Conservation (phyloP, 352 stramenopile genomes). For the Phytopythium ostracodes region DNA sequence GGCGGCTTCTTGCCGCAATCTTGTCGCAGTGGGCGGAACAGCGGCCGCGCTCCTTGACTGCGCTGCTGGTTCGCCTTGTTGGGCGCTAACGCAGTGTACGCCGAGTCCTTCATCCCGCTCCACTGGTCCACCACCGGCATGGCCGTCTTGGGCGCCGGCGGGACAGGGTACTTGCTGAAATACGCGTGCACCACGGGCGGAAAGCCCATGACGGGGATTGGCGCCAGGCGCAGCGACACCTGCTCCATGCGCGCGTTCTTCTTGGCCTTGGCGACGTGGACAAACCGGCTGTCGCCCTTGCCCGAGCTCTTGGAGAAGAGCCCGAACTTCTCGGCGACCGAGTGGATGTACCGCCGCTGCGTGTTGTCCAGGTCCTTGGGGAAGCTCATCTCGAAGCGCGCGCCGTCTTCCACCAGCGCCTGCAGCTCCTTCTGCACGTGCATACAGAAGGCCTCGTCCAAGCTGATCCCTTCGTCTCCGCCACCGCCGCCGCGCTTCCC, state of each 20-base stretch:
- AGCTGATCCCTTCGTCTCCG: constrained; percentile 32
- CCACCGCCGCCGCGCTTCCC: neutral
- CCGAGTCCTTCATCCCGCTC: constrained; percentile 15
- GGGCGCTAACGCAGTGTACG: neutral
- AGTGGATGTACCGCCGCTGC: constrained; percentile 80
- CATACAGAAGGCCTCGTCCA: constrained; percentile 75
- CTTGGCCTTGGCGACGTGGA: constrained; percentile 80
- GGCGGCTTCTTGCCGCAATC: constrained; percentile 7
- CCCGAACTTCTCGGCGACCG: constrained; percentile 70
- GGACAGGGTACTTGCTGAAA: constrained; percentile 35
- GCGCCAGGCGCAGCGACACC: constrained; percentile 47
- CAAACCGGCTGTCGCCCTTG: constrained; percentile 57
- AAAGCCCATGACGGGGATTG: constrained; percentile 37
- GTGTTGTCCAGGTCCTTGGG: constrained; percentile 61
- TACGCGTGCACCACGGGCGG: constrained; percentile 37
- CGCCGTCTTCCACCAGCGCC: constrained; percentile 57
- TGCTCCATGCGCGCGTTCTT: constrained; percentile 79
- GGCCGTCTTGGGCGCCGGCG: neutral
- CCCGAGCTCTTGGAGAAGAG: constrained; percentile 83
- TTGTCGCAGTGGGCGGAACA: constrained; percentile 44
- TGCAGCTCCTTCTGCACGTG: constrained; percentile 53
- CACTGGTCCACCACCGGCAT: constrained; percentile 19
- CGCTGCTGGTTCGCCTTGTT: neutral
- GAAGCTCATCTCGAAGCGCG: constrained; percentile 64
- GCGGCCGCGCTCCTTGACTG: constrained; percentile 10